Percentiles rank a stretch among this genome's conserved stretches.
Conservation (phyloP, 2,329 filamentous ascomycete species). For the Trichoderma brevicompactum region DNA sequence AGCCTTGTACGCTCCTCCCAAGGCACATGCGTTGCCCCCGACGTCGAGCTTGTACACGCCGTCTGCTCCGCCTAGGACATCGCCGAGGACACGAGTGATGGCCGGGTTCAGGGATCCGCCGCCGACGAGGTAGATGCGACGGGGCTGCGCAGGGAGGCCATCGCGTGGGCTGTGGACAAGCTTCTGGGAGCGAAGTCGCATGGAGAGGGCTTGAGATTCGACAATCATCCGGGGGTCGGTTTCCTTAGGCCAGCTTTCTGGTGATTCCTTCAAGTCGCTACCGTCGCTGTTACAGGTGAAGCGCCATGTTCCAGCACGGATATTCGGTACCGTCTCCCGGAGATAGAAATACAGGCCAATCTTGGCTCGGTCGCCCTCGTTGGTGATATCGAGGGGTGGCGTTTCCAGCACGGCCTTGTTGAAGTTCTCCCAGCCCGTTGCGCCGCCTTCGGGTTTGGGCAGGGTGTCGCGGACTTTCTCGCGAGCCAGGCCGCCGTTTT, state of each 20-base stretch:
- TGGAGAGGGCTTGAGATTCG: conserved; percentile 91
- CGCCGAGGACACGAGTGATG: conserved; percentile 81
- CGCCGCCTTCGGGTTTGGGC: conserved; percentile 52
- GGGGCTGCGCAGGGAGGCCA: conserved; percentile 77
- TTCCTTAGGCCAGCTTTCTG: conserved; percentile 50
- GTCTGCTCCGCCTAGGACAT: conserved; percentile 86
- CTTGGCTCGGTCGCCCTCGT: conserved; percentile 65
- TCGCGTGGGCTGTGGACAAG: conserved; percentile 65
- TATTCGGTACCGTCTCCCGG: conserved; percentile 93
- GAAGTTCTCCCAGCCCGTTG: conserved; percentile 76
- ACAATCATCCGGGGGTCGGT: conserved; percentile 86
- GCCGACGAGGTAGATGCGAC: conserved; percentile 90
- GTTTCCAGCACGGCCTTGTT: conserved; percentile 72
- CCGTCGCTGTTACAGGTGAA: conserved; percentile 67
- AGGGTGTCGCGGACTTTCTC: conserved; percentile 86
- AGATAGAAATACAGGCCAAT: conserved; percentile 94
- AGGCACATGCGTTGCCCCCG: conserved; percentile 90
- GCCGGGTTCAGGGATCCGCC: conserved; percentile 89
- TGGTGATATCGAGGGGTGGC: conserved; percentile 68
- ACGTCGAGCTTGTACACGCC: conserved; percentile 94
- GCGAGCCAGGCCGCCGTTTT: conserved; percentile 92
- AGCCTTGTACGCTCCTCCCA: conserved; percentile 94
- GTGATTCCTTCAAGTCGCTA: conserved; percentile 49
- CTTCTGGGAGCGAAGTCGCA: conserved; percentile 80
- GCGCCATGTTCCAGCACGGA: conserved; percentile 83